Base-by-base conservation (phyloP, 75 land plant genomes). In the Picea sitchensis region DNA sequence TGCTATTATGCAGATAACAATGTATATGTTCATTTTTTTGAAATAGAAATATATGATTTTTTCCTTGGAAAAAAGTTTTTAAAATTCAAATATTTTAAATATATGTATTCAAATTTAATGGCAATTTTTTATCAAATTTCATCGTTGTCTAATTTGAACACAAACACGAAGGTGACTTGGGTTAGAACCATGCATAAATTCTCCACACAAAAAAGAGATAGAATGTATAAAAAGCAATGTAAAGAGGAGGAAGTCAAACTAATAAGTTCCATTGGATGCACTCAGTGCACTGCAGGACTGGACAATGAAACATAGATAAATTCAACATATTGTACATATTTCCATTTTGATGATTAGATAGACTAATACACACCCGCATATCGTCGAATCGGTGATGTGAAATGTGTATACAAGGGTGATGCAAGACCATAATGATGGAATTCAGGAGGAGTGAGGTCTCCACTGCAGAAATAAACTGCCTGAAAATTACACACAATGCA, bases 381-480 rank as follows among this genome's bases (percentile, higher is more conserved):
- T 82, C 99, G 87, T n/a, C 99, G 86, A 9, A 97, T 97, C 31
- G 99, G 99, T 65, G 99, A 97, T 51, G 99, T 97, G 87, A 97
- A 97, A 87, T 97, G 99, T 32, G 99, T 97, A 83, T 97, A 97
- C 2, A 97, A 71, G 44, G 91, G 91, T 9, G 99, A 78, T 79
- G 99, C 99, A 79, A 97, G 92, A 56, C 99, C 99, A 84, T 97
- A 97, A 84, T 97, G 99, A 62, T 82, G 87, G 80, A 83, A 97
- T 69, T 97, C 99, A 56, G 99, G 87, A 74, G 87, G 91, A 23
- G 79, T 91, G 6, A 95, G 88, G 81, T 97, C 99, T 68, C 99
- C 99, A 85, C 99, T 97, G 83, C 96, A 88, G 88, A 97, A 97
- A 76, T 97, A 97, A 44, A 97, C 96, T 18, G 99, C 99, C 99